These are phyloP conservation scores for Zasmidium citrigriseum DNA, from an alignment of 2,329 filamentous ascomycete genomes.

Conservation along the genomic window DNA sequence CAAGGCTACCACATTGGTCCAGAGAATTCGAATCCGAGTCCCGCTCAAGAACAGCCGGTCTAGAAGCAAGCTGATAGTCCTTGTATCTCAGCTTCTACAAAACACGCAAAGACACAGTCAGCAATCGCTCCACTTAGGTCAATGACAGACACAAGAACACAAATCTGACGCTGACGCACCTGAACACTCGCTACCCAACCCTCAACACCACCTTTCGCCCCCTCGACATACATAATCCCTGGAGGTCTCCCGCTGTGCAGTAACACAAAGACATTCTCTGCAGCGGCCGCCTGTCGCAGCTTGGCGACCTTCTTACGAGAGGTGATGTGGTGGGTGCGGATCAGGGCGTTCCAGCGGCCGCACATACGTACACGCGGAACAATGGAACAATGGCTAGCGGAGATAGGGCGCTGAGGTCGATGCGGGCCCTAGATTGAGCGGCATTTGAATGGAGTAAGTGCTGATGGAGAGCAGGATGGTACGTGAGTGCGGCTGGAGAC, in stretches of 20 bases:
- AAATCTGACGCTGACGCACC: conserved; percentile 29
- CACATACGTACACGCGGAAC: not conserved
- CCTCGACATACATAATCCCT: conserved; percentile 78
- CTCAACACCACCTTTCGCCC: conserved; percentile 56
- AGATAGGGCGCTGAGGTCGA: not conserved
- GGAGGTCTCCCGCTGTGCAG: conserved; percentile 68
- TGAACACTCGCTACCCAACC: conserved; percentile 68
- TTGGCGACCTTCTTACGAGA: conserved; percentile 71
- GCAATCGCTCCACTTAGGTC: too few species aligned
- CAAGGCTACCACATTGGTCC: not conserved
- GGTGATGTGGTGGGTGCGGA: conserved; percentile 79
- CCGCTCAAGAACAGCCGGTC: conserved; percentile 47
- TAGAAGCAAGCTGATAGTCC: conserved; percentile 65
- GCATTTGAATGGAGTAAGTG: not conserved
- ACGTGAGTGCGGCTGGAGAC: not conserved
- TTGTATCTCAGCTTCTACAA: conserved; percentile 63
- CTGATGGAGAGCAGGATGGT: not conserved
- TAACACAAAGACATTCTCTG: conserved; percentile 63
- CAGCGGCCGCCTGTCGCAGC: conserved; percentile 65
- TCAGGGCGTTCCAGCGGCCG: conserved; percentile 56
- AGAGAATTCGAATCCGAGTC: conserved; percentile 18
- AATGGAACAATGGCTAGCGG: not conserved
- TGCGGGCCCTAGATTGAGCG: too few species aligned
- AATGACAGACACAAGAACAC: not conserved
- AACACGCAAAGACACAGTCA: not conserved